Percentiles rank a stretch among this genome's conserved stretches.
Conservation (phyloP, 2,329 filamentous ascomycete species). For the Emergomyces orientalis region DNA sequence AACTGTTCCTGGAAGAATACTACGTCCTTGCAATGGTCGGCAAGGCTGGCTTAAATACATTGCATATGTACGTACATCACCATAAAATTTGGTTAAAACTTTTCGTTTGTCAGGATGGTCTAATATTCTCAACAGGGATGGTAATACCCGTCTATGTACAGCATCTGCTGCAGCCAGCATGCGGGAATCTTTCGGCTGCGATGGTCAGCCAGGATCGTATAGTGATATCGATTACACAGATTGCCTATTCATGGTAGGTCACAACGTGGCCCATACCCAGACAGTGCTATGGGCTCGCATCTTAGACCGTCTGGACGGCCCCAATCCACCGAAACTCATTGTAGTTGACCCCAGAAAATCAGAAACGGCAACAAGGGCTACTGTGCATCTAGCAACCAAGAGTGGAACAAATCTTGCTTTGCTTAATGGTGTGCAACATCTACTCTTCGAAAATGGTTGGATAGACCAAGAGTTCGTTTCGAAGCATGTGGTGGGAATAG, state of each 20-base stretch:
- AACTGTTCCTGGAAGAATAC: slow-evolving; percentile 34
- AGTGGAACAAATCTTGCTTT: slow-evolving; percentile 32
- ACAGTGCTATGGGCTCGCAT: slow-evolving; percentile 32
- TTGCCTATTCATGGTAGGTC: slow-evolving; percentile 31
- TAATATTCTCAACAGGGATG: slow-evolving; percentile 24
- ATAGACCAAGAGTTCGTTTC: slow-evolving; percentile 25
- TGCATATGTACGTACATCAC: slow-evolving; percentile 26
- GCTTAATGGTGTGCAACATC: slow-evolving; percentile 32
- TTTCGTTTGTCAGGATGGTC: not conserved
- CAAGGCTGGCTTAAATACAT: slow-evolving; percentile 31
- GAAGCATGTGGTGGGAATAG: slow-evolving; percentile 23
- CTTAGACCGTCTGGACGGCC: slow-evolving; percentile 28
- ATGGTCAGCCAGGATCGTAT: slow-evolving; percentile 33
- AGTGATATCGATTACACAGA: slow-evolving; percentile 30
- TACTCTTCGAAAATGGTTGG: slow-evolving; percentile 31
- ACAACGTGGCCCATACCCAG: slow-evolving; percentile 31
- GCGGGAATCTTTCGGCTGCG: slow-evolving; percentile 32
- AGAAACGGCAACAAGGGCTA: slow-evolving; percentile 28
- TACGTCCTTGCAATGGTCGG: slow-evolving; percentile 33
- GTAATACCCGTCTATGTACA: slow-evolving; percentile 34
- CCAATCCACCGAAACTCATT: slow-evolving; percentile 28
- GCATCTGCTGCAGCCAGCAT: slow-evolving; percentile 33
- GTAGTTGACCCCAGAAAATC: slow-evolving; percentile 30
- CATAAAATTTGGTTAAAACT: not conserved
- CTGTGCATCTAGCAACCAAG: slow-evolving; percentile 28